Conservation (phyloP, 2,329 filamentous ascomycete genomes). For the Colletotrichum lini region DNA sequence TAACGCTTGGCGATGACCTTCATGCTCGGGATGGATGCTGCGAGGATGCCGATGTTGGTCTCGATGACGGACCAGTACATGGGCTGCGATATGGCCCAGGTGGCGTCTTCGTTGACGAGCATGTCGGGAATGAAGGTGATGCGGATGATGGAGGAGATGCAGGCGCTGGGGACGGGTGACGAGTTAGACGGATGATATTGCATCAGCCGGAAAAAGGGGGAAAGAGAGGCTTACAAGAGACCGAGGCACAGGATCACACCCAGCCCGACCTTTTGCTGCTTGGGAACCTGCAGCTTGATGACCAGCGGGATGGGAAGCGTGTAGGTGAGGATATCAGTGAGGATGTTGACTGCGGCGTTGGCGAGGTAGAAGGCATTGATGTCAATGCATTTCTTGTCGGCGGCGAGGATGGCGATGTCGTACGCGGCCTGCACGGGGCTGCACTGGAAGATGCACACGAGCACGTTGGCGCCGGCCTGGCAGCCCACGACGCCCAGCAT, state of each 20-base stretch:
- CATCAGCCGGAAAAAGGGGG: neutral
- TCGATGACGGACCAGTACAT: slow-evolving; percentile 59
- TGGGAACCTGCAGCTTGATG: slow-evolving; percentile 58
- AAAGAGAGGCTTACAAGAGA: slow-evolving; percentile 51
- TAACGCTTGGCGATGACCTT: slow-evolving; percentile 54
- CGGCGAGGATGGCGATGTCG: slow-evolving; percentile 48
- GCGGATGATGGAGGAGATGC: slow-evolving; percentile 61
- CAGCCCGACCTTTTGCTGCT: slow-evolving; percentile 60
- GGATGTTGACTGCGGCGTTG: slow-evolving; percentile 62
- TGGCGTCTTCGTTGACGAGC: slow-evolving; percentile 53
- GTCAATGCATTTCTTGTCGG: slow-evolving; percentile 56
- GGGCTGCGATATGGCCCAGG: slow-evolving; percentile 54
- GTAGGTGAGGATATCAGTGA: slow-evolving; percentile 62
- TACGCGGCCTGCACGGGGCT: slow-evolving; percentile 56
- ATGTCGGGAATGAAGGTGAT: slow-evolving; percentile 61
- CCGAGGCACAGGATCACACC: slow-evolving; percentile 60
- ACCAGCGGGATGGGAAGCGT: slow-evolving; percentile 60
- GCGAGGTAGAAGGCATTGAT: slow-evolving; percentile 63
- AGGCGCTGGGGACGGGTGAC: slow-evolving; percentile 51
- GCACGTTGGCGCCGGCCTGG: slow-evolving; percentile 57
- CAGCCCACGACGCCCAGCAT: slow-evolving; percentile 58
- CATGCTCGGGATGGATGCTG: slow-evolving; percentile 53
- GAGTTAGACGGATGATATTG: neutral
- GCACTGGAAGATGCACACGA: slow-evolving; percentile 61
- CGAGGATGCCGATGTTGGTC: slow-evolving; percentile 54